Evolutionary conservation across 495 filamentous ascomycete species (phyloP), one percentile per base, ranked within the genome.

Genomic region (Cercophora sp.): DNA sequence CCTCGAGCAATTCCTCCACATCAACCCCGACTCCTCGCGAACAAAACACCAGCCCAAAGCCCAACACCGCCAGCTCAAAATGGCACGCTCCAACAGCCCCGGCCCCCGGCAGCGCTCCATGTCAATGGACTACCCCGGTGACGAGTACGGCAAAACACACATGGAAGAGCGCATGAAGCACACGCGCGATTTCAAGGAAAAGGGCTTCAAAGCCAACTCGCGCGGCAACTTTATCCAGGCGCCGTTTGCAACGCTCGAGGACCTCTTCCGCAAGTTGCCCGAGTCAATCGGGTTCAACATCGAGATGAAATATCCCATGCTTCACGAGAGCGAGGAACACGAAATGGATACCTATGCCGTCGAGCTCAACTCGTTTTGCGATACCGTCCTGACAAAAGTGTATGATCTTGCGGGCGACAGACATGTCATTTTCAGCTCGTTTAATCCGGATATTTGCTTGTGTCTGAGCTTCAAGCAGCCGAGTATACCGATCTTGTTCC

Each of bases 271-370:
- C 60, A 85, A 90, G 65, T 71, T 99, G 0, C 89, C 89, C 1
- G 76, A 85, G 34, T 77, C 73, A 9, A 82, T 96, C 25, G 90
- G 93, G 9, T 97, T 99, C 78, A 97, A 99, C 66, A 95, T 99
- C 57, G 94, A 99, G 75, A 85, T 99, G 77, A 99, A 97, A 66
- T 99, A 99, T 67, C 94, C 94, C 18, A 96, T 96, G 90, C 81
- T 97, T 41, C 83, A 88, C 62, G 94, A 99, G 75, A 85, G 78
- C 60, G 89, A 95, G 66, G 87, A 93, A 65, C 85, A 96, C 55
- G 91, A 94, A 57, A 97, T 99, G 94, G 94, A 97, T 64, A 88
- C 89, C 8, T 96, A 93, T 64, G 92, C 89, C 5, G 87, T 99
- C 39, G 94, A 99, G 70, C 81, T 97, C 54, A 99, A 99, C 68